Conservation (phyloP, 2,329 filamentous ascomycete genomes). For the Aspergillus nomiae region DNA sequence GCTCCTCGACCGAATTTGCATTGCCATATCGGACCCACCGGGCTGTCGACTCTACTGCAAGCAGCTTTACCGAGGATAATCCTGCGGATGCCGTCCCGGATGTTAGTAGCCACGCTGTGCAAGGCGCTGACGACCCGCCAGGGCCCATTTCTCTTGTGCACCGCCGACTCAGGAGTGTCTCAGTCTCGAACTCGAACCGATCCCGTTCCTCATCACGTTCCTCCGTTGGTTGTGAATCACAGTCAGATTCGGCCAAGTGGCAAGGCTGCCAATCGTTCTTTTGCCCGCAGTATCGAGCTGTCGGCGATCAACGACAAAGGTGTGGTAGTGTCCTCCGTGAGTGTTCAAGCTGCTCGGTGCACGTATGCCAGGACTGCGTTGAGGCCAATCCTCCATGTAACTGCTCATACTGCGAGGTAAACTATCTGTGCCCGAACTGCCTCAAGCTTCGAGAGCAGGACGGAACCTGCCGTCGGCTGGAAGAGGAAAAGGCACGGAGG, state of each 20-base stretch:
- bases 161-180: slow-evolving; percentile 39
- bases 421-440: slow-evolving; percentile 50
- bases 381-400: slow-evolving; percentile 43
- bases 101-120: slow-evolving; percentile 22
- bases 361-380: slow-evolving; percentile 50
- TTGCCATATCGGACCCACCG: slow-evolving; percentile 35
- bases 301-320: slow-evolving; percentile 49
- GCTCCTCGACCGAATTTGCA: slow-evolving; percentile 26
- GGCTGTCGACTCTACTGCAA: slow-evolving; percentile 32
- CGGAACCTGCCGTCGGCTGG: slow-evolving; percentile 41
- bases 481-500: slow-evolving; percentile 40
- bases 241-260: slow-evolving; percentile 43
- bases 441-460: slow-evolving; percentile 40
- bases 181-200: slow-evolving; percentile 43
- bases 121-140: slow-evolving; percentile 22
- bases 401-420: slow-evolving; percentile 46
- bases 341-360: slow-evolving; percentile 48
- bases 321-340: slow-evolving; percentile 47
- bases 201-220: slow-evolving; percentile 44
- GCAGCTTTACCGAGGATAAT: slow-evolving; percentile 39
- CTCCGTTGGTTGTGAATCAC: slow-evolving; percentile 40
- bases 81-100: slow-evolving; percentile 30
- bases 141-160: slow-evolving; percentile 25
- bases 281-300: slow-evolving; percentile 45
- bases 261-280: slow-evolving; percentile 53